A percentile compares a stretch with the other conserved stretches of the same genome.
phyloP scores from a whole-genome alignment of 192 early-diverging fungal species.

The Umbelopsis vinacea region DNA sequence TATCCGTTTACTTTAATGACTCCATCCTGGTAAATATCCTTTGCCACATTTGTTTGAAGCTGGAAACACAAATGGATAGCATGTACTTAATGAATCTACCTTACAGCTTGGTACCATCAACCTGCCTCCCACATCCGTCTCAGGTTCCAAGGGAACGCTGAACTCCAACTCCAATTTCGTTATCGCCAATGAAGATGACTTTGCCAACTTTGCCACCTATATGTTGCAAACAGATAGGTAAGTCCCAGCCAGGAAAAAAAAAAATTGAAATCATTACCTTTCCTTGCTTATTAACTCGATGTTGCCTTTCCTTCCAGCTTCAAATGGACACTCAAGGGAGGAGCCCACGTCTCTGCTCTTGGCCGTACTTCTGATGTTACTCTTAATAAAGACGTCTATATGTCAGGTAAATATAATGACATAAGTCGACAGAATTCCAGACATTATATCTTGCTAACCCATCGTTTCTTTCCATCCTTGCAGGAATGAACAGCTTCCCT shows the following conservation, averaged over 20 bases:
- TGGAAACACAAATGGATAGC: neutral
- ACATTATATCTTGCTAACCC: constrained; percentile 35
- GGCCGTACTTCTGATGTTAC: constrained; percentile 46
- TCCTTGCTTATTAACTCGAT: neutral
- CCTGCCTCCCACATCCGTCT: constrained; percentile 39
- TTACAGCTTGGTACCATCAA: constrained; percentile 41
- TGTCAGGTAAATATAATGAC: constrained; percentile 39
- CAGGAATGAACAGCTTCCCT: constrained; percentile 61
- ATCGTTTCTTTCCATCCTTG: neutral
- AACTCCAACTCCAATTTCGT: constrained; percentile 26
- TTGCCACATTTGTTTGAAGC: neutral
- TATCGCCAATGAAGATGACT: constrained; percentile 41
- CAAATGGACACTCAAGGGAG: constrained; percentile 46
- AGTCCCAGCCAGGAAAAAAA: neutral
- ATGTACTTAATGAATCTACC: neutral
- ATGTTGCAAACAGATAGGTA: constrained; percentile 44
- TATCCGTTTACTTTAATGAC: constrained; percentile 48
- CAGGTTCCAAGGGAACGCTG: constrained; percentile 40
- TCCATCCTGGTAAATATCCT: neutral
- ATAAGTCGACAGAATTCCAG: no score
- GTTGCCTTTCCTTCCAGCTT: constrained; percentile 20
- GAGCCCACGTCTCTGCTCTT: constrained; percentile 46
- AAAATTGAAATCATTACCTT: no score
- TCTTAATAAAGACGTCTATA: constrained; percentile 47
- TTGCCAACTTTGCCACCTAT: constrained; percentile 47